phyloP scores from a whole-genome alignment of 2,329 filamentous ascomycete species.

The Phyllachora maydis region DNA sequence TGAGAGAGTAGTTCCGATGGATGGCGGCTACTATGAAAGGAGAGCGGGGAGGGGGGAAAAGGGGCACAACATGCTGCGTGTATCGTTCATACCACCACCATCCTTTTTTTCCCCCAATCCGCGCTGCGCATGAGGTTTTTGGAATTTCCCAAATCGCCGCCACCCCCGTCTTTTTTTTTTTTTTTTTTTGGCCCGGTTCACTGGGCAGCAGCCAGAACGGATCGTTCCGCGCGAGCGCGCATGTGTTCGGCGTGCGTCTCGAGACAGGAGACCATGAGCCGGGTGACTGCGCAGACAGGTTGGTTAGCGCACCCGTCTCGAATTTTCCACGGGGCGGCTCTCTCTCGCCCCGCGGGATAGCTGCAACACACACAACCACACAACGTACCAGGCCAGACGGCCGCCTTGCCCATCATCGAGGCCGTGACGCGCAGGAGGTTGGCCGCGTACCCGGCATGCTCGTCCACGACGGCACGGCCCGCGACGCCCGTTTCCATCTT shows the following conservation, averaged over 20 bases:
- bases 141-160: too few relatives aligned
- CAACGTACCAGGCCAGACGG: constrained; percentile 86
- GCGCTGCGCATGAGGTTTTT: too few relatives aligned
- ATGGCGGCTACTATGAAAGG: too few relatives aligned
- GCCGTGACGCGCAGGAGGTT: constrained; percentile 72
- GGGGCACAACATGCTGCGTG: too few relatives aligned
- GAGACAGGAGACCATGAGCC: constrained; percentile 31
- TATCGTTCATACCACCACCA: too few relatives aligned
- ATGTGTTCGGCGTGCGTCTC: constrained; percentile 32
- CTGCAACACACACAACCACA: neutral
- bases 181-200: too few relatives aligned
- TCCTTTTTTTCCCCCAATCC: too few relatives aligned
- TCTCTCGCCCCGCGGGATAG: neutral
- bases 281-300: constrained; percentile 17
- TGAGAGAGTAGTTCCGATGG: too few relatives aligned
- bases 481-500: constrained; percentile 22
- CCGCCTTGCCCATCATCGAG: constrained; percentile 70
- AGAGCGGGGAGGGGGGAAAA: too few relatives aligned
- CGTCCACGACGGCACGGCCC: constrained; percentile 22
- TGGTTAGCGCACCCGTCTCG: neutral
- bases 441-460: constrained; percentile 57
- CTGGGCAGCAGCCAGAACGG: constrained; percentile 19
- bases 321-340: constrained; percentile 2
- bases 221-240: constrained; percentile 29
- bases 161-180: too few relatives aligned